Evolutionary conservation across 164 flowering plant genomes (phyloP).

Genomic region (Vitis cinerea): DNA sequence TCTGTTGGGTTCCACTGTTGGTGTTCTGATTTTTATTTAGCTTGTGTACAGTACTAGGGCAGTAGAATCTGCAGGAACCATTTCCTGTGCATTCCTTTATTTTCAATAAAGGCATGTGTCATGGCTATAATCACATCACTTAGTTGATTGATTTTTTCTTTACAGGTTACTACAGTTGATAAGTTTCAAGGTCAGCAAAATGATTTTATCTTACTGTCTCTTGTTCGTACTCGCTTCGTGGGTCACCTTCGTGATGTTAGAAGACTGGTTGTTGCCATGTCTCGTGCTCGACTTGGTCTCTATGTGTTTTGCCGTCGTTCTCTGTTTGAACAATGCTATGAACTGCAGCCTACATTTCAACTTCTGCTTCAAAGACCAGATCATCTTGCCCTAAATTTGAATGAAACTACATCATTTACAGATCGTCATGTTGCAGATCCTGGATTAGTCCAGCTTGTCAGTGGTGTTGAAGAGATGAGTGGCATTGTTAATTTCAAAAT

Average conservation of each 20-base stretch:
- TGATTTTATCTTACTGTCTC: conserved; percentile 85
- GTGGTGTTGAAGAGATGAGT: conserved; percentile 75
- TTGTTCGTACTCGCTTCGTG: conserved; percentile 92
- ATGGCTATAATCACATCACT: background rate
- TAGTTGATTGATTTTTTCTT: background rate
- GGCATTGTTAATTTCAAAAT: conserved; percentile 43
- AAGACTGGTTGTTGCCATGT: conserved; percentile 97
- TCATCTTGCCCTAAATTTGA: conserved; percentile 66
- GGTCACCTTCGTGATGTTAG: conserved; percentile 99
- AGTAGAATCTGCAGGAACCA: background rate
- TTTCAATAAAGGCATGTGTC: background rate
- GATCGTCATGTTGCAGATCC: conserved; percentile 73
- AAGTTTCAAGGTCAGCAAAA: conserved; percentile 99
- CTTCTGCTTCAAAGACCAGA: conserved; percentile 88
- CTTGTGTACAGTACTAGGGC: background rate
- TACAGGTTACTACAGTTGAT: conserved; percentile 91
- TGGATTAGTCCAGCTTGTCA: conserved; percentile 51
- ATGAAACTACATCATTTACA: conserved; percentile 53
- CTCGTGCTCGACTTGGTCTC: conserved; percentile 95
- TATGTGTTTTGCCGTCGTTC: conserved; percentile 89
- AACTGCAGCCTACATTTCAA: conserved; percentile 88
- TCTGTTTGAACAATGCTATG: conserved; percentile 95
- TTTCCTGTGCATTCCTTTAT: background rate
- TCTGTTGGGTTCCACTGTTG: background rate
- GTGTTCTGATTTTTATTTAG: background rate